phyloP scores from a whole-genome alignment of 148 eudicot species.

The Linanthus parryae region DNA sequence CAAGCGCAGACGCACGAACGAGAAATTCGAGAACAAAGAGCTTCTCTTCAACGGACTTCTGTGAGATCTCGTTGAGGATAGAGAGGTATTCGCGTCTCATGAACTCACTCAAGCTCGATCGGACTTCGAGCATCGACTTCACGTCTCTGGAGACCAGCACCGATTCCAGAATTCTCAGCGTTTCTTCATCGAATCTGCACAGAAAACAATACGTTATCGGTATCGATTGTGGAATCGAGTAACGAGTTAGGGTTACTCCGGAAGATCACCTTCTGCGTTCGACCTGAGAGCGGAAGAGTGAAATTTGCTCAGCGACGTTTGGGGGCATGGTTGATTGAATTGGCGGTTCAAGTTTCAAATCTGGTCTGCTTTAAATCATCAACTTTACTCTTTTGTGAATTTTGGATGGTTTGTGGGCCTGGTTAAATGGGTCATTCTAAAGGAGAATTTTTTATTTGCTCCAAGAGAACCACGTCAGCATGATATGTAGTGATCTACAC shows the following conservation, averaged over 20 bases:
- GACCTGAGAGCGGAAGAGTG: constrained; percentile 46
- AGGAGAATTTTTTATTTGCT: no score
- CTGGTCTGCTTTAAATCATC: no score
- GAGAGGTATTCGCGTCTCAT: constrained; percentile 44
- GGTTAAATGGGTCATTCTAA: no score
- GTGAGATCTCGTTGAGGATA: constrained; percentile 36
- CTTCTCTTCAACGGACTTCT: constrained; percentile 36
- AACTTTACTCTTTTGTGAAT: no score
- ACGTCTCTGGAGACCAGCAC: constrained; percentile 46
- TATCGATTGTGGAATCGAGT: no score
- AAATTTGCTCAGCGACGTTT: constrained; percentile 20
- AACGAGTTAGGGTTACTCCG: no score
- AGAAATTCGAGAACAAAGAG: constrained; percentile 52
- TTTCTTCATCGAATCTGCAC: constrained; percentile 52
- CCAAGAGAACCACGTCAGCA: no score
- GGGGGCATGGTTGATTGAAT: constrained; percentile 22
- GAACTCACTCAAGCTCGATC: constrained; percentile 31
- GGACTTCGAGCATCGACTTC: constrained; percentile 33
- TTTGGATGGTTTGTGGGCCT: no score
- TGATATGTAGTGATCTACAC: no score
- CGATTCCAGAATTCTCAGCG: constrained; percentile 47
- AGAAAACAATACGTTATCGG: no score
- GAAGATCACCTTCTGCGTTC: constrained; percentile 28
- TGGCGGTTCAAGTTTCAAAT: no score
- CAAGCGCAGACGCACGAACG: constrained; percentile 50